phyloP scores from a whole-genome alignment of 768 basidiomycete genomes.

The Clitopilus hobsonii region DNA sequence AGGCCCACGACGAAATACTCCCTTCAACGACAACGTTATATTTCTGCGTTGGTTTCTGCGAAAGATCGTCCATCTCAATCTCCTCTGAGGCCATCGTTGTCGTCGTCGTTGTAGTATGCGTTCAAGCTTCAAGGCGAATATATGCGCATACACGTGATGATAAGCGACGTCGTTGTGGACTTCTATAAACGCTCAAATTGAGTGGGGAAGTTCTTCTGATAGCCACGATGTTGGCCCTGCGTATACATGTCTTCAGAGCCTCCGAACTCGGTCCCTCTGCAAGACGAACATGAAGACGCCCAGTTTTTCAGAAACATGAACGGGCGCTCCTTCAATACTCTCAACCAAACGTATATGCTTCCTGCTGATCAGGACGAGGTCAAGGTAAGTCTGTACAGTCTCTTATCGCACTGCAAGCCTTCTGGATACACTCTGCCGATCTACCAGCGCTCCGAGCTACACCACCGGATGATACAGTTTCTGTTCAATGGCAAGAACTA shows the following conservation, averaged over 20 bases:
- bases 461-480: conserved; percentile 65
- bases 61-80: conserved; percentile 12
- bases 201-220: conserved; percentile 1
- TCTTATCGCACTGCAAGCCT: conserved; percentile 1
- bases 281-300: conserved; percentile 32
- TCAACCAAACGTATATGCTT: conserved; percentile 56
- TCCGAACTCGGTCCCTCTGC: conserved; percentile 18
- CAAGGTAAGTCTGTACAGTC: conserved; percentile 33
- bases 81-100: conserved; percentile 4
- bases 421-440: not conserved
- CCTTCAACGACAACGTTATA: not conserved
- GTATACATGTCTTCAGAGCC: conserved; percentile 16
- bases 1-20: conserved; percentile 26
- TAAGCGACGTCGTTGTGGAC: not conserved
- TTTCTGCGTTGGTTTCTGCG: not conserved
- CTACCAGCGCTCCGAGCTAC: conserved; percentile 52
- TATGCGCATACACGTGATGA: conserved; percentile 1
- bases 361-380: conserved; percentile 66
- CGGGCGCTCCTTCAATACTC: conserved; percentile 49
- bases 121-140: no score
- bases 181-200: conserved; percentile 1
- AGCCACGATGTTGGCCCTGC: conserved; percentile 1
- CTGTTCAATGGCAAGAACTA: conserved; percentile 61
- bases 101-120: no score
- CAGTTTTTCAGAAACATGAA: conserved; percentile 50